Base-by-base conservation (phyloP, 257 asterid species). In the Solanum chiquidenum region DNA sequence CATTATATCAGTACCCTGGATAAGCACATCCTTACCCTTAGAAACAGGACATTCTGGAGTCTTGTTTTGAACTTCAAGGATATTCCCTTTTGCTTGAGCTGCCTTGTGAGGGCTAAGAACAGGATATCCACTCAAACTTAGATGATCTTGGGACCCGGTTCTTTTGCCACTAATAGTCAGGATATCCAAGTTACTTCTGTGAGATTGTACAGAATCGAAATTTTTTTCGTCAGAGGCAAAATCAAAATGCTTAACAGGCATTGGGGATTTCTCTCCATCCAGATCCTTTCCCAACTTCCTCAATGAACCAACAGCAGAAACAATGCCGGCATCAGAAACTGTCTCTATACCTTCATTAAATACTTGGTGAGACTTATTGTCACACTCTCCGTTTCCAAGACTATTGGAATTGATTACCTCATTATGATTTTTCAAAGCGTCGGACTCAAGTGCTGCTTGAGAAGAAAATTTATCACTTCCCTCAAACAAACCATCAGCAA, bases 181-280 rank as follows among this genome's bases (percentile, higher is more conserved):
- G 83, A 86, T 84, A 75, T 85, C 90, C 76, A 83, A 84, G 83
- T 83, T 74, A 88, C 82, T 90, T 88, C 87, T 89, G 87, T 89
- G 91, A 87, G 90, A 86, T 71, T 87, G 46, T 66, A 85, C 91
- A 83, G 83, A 89, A 73, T 88, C 92, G 72, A 89, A 66, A 89
- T 16, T 58, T 85, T 89, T 93, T 55, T 90, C 95, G 85, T 97
- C 99, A 37, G 88, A 88, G 88, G 91, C 90, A 90, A 97, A 97
- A 90, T 97, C 98, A 91, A 97, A 93, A 91, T 97, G 99, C 92
- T 94, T 97, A 83, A 97, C 98, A 68, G 98, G 99, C 76, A 97
- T 86, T 2, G 98, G 99, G 72, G 99, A 97, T 74, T 83, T 94
- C 89, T 91, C 96, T 90, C 90, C 92, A 85, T 89, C 91, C 90